phyloP scores from a whole-genome alignment of 345 rosid genomes.

The Moricandia arvensis region DNA sequence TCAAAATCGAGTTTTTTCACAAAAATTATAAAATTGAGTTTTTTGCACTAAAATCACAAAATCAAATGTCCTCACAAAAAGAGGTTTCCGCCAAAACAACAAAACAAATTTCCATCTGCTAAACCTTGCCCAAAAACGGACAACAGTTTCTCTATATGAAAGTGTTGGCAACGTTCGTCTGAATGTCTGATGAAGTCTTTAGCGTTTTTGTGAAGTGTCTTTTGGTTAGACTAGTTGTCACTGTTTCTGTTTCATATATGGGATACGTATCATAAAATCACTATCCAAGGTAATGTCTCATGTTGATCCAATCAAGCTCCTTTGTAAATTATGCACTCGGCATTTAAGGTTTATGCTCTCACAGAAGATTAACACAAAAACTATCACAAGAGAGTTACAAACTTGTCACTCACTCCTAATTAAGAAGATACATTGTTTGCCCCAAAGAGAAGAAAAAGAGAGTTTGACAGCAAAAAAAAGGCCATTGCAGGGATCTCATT shows the following conservation, averaged over 20 bases:
- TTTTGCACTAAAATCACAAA: no score
- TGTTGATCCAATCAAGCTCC: slow-evolving; percentile 12
- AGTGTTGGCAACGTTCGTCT: background rate
- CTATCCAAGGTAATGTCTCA: background rate
- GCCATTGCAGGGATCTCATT: slow-evolving; percentile 16
- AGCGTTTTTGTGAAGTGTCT: no score
- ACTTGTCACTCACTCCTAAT: slow-evolving; percentile 23
- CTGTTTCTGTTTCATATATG: background rate
- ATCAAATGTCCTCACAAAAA: no score
- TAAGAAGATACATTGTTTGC: background rate
- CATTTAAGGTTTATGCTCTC: slow-evolving; percentile 3
- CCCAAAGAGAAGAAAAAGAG: background rate
- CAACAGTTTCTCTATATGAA: slow-evolving; percentile 25
- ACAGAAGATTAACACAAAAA: background rate
- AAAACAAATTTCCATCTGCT: background rate
- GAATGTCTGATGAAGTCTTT: no score
- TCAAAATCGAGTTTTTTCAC: no score
- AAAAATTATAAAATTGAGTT: no score
- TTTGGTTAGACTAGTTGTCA: background rate
- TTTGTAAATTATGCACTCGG: background rate
- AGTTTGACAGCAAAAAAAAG: slow-evolving; percentile 22
- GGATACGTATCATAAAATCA: background rate
- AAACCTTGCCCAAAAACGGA: background rate
- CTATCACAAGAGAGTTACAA: background rate
- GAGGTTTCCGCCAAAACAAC: no score